A percentile compares a stretch with the other conserved stretches of the same genome.
Evolutionary conservation across 1,284 basidiomycete genomes (phyloP).

Genomic region (Cryptococcus sp.): DNA sequence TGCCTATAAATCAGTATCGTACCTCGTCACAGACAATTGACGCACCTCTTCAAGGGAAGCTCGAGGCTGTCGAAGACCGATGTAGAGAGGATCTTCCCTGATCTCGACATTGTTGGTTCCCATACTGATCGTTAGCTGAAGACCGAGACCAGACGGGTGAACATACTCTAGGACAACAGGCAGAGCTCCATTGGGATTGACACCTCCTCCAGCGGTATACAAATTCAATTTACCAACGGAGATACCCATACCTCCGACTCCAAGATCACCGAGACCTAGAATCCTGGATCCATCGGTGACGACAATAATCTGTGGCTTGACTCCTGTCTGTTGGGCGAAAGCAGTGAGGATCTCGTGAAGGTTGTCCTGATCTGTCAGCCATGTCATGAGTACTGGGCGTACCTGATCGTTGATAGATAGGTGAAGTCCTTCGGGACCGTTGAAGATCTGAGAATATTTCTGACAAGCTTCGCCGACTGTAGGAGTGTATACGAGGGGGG

Average conservation of each 20-base stretch:
- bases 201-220: slow-evolving; percentile 78
- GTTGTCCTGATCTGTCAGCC: slow-evolving; percentile 24
- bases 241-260: slow-evolving; percentile 70
- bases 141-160: background rate
- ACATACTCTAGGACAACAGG: slow-evolving; percentile 63
- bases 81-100: slow-evolving; percentile 83
- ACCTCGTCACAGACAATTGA: background rate
- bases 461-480: slow-evolving; percentile 87
- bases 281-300: slow-evolving; percentile 92
- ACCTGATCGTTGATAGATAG: slow-evolving; percentile 81
- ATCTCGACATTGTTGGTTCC: slow-evolving; percentile 82
- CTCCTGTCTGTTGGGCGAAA: slow-evolving; percentile 53
- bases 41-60: slow-evolving; percentile 61
- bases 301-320: slow-evolving; percentile 74
- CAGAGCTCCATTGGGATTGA: slow-evolving; percentile 76
- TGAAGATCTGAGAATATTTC: slow-evolving; percentile 76
- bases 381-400: slow-evolving; percentile 2
- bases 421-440: slow-evolving; percentile 67
- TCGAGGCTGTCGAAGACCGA: slow-evolving; percentile 73
- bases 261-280: slow-evolving; percentile 84
- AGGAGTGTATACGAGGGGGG: slow-evolving; percentile 87
- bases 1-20: slow-evolving; percentile 19
- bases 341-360: slow-evolving; percentile 42
- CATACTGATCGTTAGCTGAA: slow-evolving; percentile 47
- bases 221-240: slow-evolving; percentile 88